Percentiles rank a stretch among this genome's conserved stretches.
These are phyloP conservation scores for Boletus rufocinnamomeus DNA, from an alignment of 768 basidiomycete species.

Conservation along the genomic window DNA sequence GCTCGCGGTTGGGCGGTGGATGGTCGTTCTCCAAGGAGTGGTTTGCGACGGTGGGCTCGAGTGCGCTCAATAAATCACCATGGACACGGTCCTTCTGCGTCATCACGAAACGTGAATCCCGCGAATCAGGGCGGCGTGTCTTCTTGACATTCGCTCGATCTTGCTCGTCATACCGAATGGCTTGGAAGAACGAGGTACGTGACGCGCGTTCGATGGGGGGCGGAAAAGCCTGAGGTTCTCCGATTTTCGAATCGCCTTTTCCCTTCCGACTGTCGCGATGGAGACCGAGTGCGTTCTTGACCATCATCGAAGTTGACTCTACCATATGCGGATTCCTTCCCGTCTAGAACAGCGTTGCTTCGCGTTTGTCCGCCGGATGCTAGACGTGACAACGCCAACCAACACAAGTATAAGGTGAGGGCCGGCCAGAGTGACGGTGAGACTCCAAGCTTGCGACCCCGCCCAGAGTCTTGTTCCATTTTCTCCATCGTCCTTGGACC, in stretches of 20 bases:
- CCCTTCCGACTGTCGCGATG: background rate
- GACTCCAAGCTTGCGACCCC: background rate
- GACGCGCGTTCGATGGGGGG: background rate
- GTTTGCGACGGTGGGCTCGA: background rate
- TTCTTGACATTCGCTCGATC: background rate
- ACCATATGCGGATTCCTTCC: background rate
- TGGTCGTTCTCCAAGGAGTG: background rate
- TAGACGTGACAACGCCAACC: background rate
- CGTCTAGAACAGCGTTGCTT: background rate
- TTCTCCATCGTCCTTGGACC: background rate
- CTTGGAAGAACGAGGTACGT: background rate
- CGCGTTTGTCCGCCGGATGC: background rate
- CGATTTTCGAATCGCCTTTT: background rate
- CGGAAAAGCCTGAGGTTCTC: background rate
- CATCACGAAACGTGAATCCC: background rate
- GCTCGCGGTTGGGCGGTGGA: background rate
- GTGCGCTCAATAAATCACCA: background rate
- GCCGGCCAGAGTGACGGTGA: background rate
- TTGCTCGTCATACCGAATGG: background rate
- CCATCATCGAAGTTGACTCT: background rate
- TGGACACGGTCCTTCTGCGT: background rate
- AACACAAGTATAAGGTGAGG: background rate
- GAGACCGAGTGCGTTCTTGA: background rate
- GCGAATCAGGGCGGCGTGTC: background rate
- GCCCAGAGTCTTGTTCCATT: background rate